These are phyloP conservation scores for Triticum dicoccoides DNA, from an alignment of 176 grass and related monocot species.

Conservation along the genomic window DNA sequence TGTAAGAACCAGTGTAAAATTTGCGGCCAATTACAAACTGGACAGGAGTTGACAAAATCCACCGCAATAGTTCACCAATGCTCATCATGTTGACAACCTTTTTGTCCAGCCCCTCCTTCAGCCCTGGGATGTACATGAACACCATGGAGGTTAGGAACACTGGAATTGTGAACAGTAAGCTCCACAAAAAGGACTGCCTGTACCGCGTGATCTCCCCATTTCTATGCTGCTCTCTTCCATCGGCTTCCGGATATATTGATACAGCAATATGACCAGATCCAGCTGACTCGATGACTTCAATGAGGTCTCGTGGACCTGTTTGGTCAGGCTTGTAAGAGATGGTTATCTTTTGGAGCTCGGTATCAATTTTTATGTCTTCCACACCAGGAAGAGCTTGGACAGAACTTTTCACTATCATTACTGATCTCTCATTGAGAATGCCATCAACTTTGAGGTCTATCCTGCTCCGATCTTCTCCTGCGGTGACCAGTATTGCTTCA, in stretches of 20 bases:
- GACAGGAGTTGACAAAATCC: slow-evolving; percentile 87
- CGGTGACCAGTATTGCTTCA: slow-evolving; percentile 67
- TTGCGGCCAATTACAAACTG: slow-evolving; percentile 87
- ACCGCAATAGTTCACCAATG: slow-evolving; percentile 75
- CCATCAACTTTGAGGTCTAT: slow-evolving; percentile 82
- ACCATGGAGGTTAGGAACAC: slow-evolving; percentile 96
- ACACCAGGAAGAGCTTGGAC: slow-evolving; percentile 82
- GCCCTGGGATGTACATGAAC: slow-evolving; percentile 87
- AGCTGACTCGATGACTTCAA: slow-evolving; percentile 76
- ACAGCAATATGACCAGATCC: slow-evolving; percentile 47
- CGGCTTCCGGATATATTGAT: slow-evolving; percentile 78
- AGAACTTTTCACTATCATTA: slow-evolving; percentile 60
- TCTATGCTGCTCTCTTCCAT: slow-evolving; percentile 66
- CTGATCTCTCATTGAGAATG: slow-evolving; percentile 35
- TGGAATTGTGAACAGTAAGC: slow-evolving; percentile 83
- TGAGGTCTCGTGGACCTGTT: slow-evolving; percentile 80
- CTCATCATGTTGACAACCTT: slow-evolving; percentile 84
- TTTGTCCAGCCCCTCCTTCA: slow-evolving; percentile 60
- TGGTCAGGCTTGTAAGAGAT: slow-evolving; percentile 83
- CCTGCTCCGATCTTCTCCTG: slow-evolving; percentile 77
- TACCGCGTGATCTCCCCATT: slow-evolving; percentile 79
- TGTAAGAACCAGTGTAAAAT: slow-evolving; percentile 90
- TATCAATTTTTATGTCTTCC: slow-evolving; percentile 54
- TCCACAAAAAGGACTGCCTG: slow-evolving; percentile 73
- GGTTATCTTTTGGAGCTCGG: slow-evolving; percentile 64